phyloP scores from a whole-genome alignment of 768 basidiomycete species.

The Termitomyces bulborhizus region DNA sequence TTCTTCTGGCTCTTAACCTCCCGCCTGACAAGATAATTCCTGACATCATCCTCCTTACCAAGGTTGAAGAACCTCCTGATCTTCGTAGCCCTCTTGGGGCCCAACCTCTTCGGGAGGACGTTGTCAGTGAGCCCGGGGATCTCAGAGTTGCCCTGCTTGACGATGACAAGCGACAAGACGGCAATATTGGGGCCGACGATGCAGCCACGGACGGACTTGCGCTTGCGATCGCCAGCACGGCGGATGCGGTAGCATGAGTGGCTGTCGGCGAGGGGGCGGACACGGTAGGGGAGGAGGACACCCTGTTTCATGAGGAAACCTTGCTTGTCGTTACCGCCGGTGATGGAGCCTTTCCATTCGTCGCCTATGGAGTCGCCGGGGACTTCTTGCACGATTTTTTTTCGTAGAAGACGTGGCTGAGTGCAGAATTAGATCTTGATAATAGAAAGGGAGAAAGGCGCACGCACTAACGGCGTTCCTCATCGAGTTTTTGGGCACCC shows the following conservation, averaged over 20 bases:
- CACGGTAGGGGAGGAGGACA: conserved; percentile 91
- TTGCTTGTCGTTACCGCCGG: conserved; percentile 97
- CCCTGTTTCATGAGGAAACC: conserved; percentile 99
- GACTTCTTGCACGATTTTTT: conserved; percentile 95
- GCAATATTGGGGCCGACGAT: conserved; percentile 97
- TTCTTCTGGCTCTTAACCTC: conserved; percentile 91
- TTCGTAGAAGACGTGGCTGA: conserved; percentile 91
- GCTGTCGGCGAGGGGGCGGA: conserved; percentile 86
- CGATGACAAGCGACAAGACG: conserved; percentile 88
- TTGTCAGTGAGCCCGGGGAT: conserved; percentile 89
- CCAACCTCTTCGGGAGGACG: conserved; percentile 91
- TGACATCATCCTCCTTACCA: conserved; percentile 95
- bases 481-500: conserved; percentile 95
- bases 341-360: conserved; percentile 97
- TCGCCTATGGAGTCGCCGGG: conserved; percentile 86
- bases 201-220: conserved; percentile 98
- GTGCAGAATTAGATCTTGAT: background rate
- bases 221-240: conserved; percentile 92
- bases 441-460: background rate
- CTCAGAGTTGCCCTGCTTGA: conserved; percentile 91
- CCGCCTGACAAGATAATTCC: conserved; percentile 92
- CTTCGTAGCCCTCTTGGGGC: conserved; percentile 96
- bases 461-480: conserved; percentile 77
- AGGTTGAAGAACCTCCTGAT: conserved; percentile 98
- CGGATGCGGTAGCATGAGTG: conserved; percentile 97